Evolutionary conservation across 2,329 filamentous ascomycete genomes (phyloP).

Genomic region (Hymenoscyphus repandus): DNA sequence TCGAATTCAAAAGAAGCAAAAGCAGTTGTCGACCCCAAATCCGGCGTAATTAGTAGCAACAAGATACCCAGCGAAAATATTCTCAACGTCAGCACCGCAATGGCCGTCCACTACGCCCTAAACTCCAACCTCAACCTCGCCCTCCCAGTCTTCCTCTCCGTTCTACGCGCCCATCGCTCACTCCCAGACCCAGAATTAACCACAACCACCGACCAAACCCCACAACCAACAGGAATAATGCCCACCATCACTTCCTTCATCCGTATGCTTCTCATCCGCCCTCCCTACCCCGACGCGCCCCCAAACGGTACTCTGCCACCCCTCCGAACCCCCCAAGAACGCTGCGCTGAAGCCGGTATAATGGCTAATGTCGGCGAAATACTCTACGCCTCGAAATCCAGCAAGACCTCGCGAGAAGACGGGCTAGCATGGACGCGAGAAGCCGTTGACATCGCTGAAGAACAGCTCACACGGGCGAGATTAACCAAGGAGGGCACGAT

Average conservation of each 20-base stretch:
- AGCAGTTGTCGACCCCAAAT: slow-evolving; percentile 54
- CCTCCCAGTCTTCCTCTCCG: slow-evolving; percentile 78
- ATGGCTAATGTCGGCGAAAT: slow-evolving; percentile 94
- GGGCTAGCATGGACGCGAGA: slow-evolving; percentile 88
- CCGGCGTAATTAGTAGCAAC: slow-evolving; percentile 58
- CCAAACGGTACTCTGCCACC: slow-evolving; percentile 65
- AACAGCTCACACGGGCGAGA: slow-evolving; percentile 46
- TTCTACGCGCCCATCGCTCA: slow-evolving; percentile 71
- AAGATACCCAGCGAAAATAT: slow-evolving; percentile 66
- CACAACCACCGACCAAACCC: slow-evolving; percentile 14
- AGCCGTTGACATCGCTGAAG: slow-evolving; percentile 74
- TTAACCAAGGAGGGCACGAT: slow-evolving; percentile 39
- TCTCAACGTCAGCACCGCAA: slow-evolving; percentile 66
- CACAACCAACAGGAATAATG: slow-evolving; percentile 18
- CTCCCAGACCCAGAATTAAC: slow-evolving; percentile 37
- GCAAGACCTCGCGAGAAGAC: slow-evolving; percentile 47
- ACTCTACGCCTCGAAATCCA: slow-evolving; percentile 61
- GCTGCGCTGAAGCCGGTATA: slow-evolving; percentile 79
- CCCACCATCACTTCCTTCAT: slow-evolving; percentile 27
- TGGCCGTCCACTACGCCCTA: slow-evolving; percentile 73
- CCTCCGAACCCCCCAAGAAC: slow-evolving; percentile 56
- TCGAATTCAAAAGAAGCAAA: slow-evolving; percentile 43
- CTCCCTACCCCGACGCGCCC: slow-evolving; percentile 65
- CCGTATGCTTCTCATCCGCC: slow-evolving; percentile 38
- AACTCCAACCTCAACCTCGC: slow-evolving; percentile 61